A percentile compares a stretch with the other conserved stretches of the same genome.
Conservation (phyloP, 805 yeast species). For the Groenewaldozyma tartarivorans region DNA sequence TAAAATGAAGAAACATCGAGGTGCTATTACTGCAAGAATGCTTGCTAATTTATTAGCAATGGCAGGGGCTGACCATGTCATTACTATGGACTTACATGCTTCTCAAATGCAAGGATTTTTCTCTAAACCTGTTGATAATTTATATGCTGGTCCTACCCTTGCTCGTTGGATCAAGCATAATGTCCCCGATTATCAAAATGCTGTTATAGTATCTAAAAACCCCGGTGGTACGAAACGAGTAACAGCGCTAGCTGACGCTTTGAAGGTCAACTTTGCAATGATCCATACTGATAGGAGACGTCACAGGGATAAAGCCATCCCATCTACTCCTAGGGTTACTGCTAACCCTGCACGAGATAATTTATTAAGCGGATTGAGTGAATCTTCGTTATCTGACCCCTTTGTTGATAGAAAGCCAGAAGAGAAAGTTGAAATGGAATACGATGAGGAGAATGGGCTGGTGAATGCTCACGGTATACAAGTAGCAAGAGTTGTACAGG, state of each 20-base stretch:
- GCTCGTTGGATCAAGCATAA: conserved; percentile 94
- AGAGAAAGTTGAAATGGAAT: conserved; percentile 9
- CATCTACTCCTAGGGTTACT: background rate
- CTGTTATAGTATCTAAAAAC: conserved; percentile 96
- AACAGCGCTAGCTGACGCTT: conserved; percentile 93
- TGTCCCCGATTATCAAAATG: conserved; percentile 72
- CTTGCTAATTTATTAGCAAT: conserved; percentile 86
- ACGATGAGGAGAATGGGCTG: conserved; percentile 21
- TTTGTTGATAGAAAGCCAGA: background rate
- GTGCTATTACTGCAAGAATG: conserved; percentile 97
- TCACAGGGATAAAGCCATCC: conserved; percentile 45
- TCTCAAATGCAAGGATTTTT: conserved; percentile 99
- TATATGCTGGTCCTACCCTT: conserved; percentile 92
- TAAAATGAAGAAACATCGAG: conserved; percentile 97
- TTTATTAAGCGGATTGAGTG: background rate
- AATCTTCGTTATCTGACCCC: background rate
- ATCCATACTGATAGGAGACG: conserved; percentile 97
- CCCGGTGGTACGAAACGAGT: conserved; percentile 99
- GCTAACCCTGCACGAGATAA: background rate
- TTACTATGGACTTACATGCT: conserved; percentile 93
- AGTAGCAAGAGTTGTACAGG: conserved; percentile 92
- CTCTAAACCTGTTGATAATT: conserved; percentile 92
- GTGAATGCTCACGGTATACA: conserved; percentile 41
- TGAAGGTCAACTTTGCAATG: conserved; percentile 96
- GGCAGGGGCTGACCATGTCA: conserved; percentile 99